Percentiles rank a stretch among this genome's conserved stretches.
phyloP scores from a whole-genome alignment of 2,329 filamentous ascomycete species.

The Pseudogymnoascus destructans region DNA sequence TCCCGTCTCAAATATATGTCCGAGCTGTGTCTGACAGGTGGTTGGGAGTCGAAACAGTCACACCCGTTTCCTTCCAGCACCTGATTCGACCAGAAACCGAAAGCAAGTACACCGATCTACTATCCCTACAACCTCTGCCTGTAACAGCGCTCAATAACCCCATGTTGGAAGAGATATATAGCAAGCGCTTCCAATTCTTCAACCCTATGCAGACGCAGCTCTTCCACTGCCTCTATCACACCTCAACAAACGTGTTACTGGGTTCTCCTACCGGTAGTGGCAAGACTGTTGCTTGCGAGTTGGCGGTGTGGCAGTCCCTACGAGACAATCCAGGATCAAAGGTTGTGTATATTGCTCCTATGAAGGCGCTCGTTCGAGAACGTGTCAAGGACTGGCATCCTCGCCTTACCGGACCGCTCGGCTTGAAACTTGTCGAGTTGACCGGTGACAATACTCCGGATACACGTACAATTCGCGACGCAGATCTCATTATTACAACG shows the following conservation, averaged over 20 bases:
- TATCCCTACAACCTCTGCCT: slow-evolving; percentile 81
- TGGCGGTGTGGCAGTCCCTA: slow-evolving; percentile 99
- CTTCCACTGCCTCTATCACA: slow-evolving; percentile 93
- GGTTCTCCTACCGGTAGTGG: slow-evolving; percentile 95
- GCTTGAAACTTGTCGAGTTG: slow-evolving; percentile 82
- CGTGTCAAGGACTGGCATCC: slow-evolving; percentile 89
- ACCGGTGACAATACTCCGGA: slow-evolving; percentile 98
- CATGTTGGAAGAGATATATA: slow-evolving; percentile 76
- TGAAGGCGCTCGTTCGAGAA: slow-evolving; percentile 96
- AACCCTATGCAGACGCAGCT: slow-evolving; percentile 99
- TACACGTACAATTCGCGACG: slow-evolving; percentile 85
- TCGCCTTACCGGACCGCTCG: slow-evolving; percentile 69
- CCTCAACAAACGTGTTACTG: slow-evolving; percentile 77
- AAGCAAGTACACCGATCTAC: slow-evolving; percentile 87
- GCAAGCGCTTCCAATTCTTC: slow-evolving; percentile 83
- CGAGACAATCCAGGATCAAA: slow-evolving; percentile 88
- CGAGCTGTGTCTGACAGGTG: slow-evolving; percentile 88
- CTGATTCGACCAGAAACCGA: slow-evolving; percentile 94
- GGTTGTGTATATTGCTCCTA: slow-evolving; percentile 96
- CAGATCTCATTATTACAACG: slow-evolving; percentile 95
- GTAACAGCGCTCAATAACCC: slow-evolving; percentile 81
- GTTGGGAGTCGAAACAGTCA: slow-evolving; percentile 92
- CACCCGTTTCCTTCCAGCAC: slow-evolving; percentile 92
- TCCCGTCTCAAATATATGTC: slow-evolving; percentile 93
- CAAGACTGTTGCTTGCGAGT: slow-evolving; percentile 89